Evolutionary conservation across 306 rosid species (phyloP).

Genomic region (Luffa acutangula): DNA sequence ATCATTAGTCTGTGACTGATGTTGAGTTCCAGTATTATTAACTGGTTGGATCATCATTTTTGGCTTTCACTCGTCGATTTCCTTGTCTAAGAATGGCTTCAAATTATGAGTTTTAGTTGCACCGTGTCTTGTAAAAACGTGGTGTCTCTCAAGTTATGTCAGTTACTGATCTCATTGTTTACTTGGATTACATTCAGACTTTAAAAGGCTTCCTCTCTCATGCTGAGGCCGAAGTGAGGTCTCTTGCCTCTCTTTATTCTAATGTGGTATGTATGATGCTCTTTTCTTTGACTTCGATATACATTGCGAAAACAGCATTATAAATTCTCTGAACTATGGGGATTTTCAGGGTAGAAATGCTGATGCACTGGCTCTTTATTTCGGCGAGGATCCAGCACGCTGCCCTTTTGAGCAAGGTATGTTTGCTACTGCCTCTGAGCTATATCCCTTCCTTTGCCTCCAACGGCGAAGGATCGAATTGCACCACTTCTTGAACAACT

Average conservation of each 20-base stretch:
- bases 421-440: background rate
- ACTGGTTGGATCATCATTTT: background rate
- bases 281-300: background rate
- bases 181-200: constrained; percentile 3
- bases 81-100: background rate
- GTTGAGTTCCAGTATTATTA: background rate
- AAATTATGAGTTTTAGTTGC: background rate
- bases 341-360: constrained; percentile 18
- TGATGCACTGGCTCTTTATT: constrained; percentile 16
- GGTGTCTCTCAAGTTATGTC: background rate
- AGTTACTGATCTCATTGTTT: background rate
- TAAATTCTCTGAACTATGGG: background rate
- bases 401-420: constrained; percentile 19
- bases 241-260: constrained; percentile 15
- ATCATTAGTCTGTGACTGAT: background rate
- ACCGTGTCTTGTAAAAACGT: background rate
- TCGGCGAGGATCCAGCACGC: constrained; percentile 18
- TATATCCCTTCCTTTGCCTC: background rate
- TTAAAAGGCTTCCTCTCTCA: constrained; percentile 14
- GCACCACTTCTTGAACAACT: background rate
- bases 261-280: constrained; percentile 8
- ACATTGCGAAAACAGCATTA: background rate
- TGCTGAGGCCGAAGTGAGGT: constrained; percentile 16
- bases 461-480: too few species aligned
- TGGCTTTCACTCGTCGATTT: background rate